Evolutionary conservation across 495 filamentous ascomycete species (phyloP).

Genomic region (Paragyromitra xinjiangensis): DNA sequence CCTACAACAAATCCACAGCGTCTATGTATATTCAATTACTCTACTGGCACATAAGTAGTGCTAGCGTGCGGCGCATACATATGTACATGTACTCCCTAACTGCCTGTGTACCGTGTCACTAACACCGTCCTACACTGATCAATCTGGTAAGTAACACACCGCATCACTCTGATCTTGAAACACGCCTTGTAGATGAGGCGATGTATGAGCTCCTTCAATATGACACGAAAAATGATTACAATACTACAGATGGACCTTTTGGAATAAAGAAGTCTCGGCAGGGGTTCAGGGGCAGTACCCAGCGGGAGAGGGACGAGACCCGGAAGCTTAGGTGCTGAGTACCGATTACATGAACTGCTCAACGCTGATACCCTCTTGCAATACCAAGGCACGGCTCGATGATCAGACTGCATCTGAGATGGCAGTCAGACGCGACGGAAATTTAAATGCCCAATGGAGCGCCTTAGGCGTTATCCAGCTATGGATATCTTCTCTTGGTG

Average conservation of each 20-base stretch:
- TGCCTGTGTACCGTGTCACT: constrained; percentile 27
- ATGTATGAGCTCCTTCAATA: not conserved
- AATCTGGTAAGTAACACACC: constrained; percentile 15
- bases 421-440: not conserved
- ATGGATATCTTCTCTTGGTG: not conserved
- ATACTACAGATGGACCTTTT: not conserved
- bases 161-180: constrained; percentile 2
- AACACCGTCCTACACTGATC: constrained; percentile 8
- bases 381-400: not conserved
- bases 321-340: not conserved
- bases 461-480: not conserved
- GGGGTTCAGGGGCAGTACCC: not conserved
- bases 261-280: not conserved
- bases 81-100: not conserved
- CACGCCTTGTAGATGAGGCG: not conserved
- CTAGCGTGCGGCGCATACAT: constrained; percentile 1
- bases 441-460: not conserved
- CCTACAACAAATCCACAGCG: not conserved
- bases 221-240: not conserved
- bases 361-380: not conserved
- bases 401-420: not conserved
- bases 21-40: not conserved
- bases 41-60: constrained; percentile 4
- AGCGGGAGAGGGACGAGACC: not conserved
- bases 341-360: not conserved